Evolutionary conservation across 2,329 filamentous ascomycete species (phyloP), one percentile per base, ranked within the genome.

Genomic region (Paracorniculantispora psalliotae): DNA sequence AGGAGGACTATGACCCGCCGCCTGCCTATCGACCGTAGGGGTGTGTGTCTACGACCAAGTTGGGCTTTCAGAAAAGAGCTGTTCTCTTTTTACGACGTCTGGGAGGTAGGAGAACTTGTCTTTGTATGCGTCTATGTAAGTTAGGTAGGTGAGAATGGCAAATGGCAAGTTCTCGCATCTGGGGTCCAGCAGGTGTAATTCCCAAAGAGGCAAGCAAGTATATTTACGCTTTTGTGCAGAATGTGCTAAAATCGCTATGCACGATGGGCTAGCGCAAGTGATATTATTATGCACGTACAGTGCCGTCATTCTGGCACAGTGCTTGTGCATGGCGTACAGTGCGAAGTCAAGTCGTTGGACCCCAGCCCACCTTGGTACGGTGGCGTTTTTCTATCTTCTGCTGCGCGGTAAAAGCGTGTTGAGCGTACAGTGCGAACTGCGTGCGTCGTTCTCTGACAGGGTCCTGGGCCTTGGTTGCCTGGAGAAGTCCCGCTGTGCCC

Each of bases 401-500:
- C n/a, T n/a, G n/a, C n/a, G n/a, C n/a, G n/a, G n/a, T 25, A 19
- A 35, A 25, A 50, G 30, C 30, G n/a, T 19, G 47, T 30, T 43
- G 37, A n/a, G n/a, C n/a, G n/a, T 41, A 41, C 37, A 41, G 37
- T 41, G 37, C 37, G 37, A 41, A 15, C 7, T 5, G n/a, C 37
- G n/a, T n/a, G n/a, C n/a, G n/a, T n/a, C 37, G 6, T 6, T 15
- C 7, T 55, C 43, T 48, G 43, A 49, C 44, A 28, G 12, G 54
- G 43, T 23, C 13, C 35, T 35, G 21, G 50, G 37, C 43, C 37
- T 39, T 39, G 54, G 54, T 57, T 57, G 54, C 54, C 33, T 8
- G 33, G 54, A 49, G 44, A 49, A 33, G 43, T 49, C 54, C 54
- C 54, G 54, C 54, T 41, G 33, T 57, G 54, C 44, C 54, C 53